Conservation (phyloP, 345 rosid genomes). For the Psidium friedrichsthalianum region DNA sequence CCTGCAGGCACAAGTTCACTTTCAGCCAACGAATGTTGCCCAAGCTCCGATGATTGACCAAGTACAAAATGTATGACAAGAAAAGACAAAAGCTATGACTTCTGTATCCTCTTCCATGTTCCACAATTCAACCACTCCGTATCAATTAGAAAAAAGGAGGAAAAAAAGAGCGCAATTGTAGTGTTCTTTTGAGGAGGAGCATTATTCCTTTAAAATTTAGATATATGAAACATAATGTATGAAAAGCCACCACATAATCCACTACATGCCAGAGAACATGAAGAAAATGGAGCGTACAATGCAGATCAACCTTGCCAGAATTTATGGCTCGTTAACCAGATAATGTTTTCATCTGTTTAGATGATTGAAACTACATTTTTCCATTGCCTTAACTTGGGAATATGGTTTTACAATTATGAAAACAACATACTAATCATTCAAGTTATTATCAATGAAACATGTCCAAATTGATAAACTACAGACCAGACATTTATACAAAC, state of each 20-base stretch:
- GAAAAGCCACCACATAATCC: neutral
- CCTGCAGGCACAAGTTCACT: conserved; percentile 23
- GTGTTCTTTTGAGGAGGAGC: neutral
- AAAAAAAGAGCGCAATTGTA: neutral
- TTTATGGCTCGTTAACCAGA: neutral
- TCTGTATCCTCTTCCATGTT: neutral
- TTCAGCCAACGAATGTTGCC: neutral
- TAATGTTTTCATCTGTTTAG: neutral
- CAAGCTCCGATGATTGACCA: neutral
- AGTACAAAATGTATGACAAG: neutral
- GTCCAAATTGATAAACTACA: neutral
- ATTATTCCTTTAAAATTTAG: neutral
- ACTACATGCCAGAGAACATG: neutral
- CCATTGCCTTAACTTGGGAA: neutral
- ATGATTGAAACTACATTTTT: neutral
- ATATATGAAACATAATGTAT: neutral
- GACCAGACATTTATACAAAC: neutral
- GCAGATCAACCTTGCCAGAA: neutral
- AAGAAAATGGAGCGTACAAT: neutral
- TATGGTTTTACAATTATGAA: neutral
- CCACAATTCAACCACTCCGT: neutral
- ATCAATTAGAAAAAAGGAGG: neutral
- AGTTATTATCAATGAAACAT: neutral
- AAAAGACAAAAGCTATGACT: neutral
- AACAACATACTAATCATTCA: neutral